These are phyloP conservation scores for Chrysanthemum makinoi DNA, from an alignment of 129 eudicot genomes.

Conservation along the genomic window DNA sequence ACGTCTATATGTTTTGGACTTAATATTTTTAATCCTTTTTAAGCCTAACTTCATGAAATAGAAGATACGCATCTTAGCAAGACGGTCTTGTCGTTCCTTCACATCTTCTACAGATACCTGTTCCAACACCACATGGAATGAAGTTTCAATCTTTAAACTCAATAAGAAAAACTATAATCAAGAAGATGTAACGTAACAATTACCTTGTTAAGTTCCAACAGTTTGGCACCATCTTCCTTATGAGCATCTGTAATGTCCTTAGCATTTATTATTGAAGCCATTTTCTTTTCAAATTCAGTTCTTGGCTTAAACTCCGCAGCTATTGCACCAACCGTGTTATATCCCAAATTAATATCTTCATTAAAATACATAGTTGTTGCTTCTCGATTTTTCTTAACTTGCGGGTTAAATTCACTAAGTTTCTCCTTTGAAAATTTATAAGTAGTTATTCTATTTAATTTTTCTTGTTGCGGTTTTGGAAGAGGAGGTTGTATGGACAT, in stretches of 20 bases:
- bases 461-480: constrained; percentile 64
- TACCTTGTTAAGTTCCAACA: constrained; percentile 88
- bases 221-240: constrained; percentile 83
- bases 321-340: constrained; percentile 88
- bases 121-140: constrained; percentile 19
- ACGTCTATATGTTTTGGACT: constrained; percentile 83
- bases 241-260: constrained; percentile 80
- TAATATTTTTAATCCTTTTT: constrained; percentile 78
- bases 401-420: constrained; percentile 59
- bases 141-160: too few species aligned
- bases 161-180: background rate
- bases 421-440: constrained; percentile 55
- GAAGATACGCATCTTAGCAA: constrained; percentile 92
- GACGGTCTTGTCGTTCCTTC: constrained; percentile 66
- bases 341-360: constrained; percentile 50
- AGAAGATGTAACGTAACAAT: background rate
- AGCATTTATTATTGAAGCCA: constrained; percentile 57
- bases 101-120: constrained; percentile 86
- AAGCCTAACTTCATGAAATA: constrained; percentile 88
- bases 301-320: constrained; percentile 91
- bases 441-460: constrained; percentile 61
- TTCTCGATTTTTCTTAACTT: constrained; percentile 89
- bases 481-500: constrained; percentile 65
- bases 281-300: constrained; percentile 86
- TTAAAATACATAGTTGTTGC: constrained; percentile 79